Percentiles rank a stretch among this genome's conserved stretches.
Evolutionary conservation across 495 filamentous ascomycete species (phyloP).

Genomic region (Talaromyces stipitatus): DNA sequence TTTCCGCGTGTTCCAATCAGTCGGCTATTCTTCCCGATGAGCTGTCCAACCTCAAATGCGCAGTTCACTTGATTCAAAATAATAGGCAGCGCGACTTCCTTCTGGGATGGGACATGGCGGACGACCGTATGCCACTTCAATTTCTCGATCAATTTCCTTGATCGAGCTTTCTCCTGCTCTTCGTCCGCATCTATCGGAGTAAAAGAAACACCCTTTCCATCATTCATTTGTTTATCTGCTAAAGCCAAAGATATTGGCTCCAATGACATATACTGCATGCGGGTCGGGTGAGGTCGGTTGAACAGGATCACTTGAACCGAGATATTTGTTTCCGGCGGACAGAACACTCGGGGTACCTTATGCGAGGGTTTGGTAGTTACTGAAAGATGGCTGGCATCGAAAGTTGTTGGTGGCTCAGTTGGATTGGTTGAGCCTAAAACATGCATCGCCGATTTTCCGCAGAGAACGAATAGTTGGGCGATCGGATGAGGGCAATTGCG

Average conservation of each 20-base stretch:
- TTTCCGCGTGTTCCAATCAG: conserved; percentile 73
- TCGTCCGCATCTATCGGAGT: conserved; percentile 36
- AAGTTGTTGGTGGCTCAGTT: conserved; percentile 33
- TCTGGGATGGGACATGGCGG: conserved; percentile 65
- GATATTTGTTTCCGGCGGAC: conserved; percentile 48
- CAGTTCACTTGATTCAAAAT: conserved; percentile 97
- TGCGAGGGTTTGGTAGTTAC: conserved; percentile 50
- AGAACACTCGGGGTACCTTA: conserved; percentile 63
- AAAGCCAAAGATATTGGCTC: conserved; percentile 82
- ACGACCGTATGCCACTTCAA: conserved; percentile 80
- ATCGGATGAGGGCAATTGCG: conserved; percentile 78
- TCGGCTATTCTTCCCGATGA: conserved; percentile 81
- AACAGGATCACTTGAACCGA: conserved; percentile 86
- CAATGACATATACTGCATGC: conserved; percentile 96
- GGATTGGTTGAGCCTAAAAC: conserved; percentile 77
- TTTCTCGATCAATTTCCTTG: conserved; percentile 70
- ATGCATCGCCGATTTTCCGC: conserved; percentile 73
- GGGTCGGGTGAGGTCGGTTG: conserved; percentile 71
- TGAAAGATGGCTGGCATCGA: conserved; percentile 65
- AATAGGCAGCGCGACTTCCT: conserved; percentile 69
- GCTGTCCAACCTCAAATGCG: conserved; percentile 74
- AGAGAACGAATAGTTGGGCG: conserved; percentile 71
- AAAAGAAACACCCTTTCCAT: conserved; percentile 18
- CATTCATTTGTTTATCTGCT: conserved; percentile 55
- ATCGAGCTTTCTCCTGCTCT: conserved; percentile 58